Conservation (phyloP, 208 protist species). For the Leishmania gerbilli region DNA sequence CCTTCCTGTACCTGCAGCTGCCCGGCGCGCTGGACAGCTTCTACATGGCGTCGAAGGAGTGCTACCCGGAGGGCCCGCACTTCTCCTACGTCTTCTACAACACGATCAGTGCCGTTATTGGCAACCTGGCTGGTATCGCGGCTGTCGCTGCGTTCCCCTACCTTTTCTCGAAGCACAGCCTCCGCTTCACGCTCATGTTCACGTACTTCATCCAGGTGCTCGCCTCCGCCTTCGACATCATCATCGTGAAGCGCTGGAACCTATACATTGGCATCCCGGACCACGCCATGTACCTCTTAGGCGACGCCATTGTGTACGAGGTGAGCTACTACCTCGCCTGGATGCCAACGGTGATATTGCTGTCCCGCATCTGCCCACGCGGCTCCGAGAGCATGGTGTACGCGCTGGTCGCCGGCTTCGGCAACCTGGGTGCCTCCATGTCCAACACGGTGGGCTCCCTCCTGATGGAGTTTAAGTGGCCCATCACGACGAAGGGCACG, state of each 20-base stretch:
- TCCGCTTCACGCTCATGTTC: conserved; percentile 68
- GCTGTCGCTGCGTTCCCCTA: conserved; percentile 64
- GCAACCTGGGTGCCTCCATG: conserved; percentile 72
- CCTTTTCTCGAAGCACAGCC: conserved; percentile 65
- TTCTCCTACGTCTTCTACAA: conserved; percentile 75
- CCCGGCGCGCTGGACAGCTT: conserved; percentile 66
- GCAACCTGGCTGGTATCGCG: conserved; percentile 54
- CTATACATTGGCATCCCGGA: conserved; percentile 54
- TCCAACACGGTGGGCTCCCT: conserved; percentile 54
- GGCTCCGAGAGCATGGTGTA: conserved; percentile 85
- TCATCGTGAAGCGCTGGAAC: conserved; percentile 85
- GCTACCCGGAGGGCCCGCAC: conserved; percentile 58
- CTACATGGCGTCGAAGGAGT: conserved; percentile 47
- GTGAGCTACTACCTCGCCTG: conserved; percentile 75
- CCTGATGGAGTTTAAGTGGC: conserved; percentile 65
- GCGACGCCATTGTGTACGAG: conserved; percentile 72
- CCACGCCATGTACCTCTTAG: conserved; percentile 72
- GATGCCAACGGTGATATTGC: conserved; percentile 82
- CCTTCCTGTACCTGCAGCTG: conserved; percentile 63
- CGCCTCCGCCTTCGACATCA: conserved; percentile 69
- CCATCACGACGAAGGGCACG: conserved; percentile 39
- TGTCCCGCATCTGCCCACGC: conserved; percentile 83
- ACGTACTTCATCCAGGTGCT: conserved; percentile 62
- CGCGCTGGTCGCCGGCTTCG: conserved; percentile 81
- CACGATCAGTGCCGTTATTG: conserved; percentile 54